Conservation (phyloP, 805 yeast species). For the Cyberlindnera euphorbiiphila region DNA sequence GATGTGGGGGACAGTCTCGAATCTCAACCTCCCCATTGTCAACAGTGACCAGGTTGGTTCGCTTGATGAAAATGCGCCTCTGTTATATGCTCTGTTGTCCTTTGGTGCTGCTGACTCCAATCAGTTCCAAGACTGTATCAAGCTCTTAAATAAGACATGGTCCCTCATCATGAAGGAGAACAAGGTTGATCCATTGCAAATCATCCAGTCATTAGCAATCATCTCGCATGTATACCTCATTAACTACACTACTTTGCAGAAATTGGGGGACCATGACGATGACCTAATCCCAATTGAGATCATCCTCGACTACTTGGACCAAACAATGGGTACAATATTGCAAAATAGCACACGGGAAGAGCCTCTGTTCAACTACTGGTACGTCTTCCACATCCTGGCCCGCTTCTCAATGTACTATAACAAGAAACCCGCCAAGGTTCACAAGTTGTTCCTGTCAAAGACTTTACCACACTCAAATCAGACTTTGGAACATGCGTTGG, state of each 20-base stretch:
- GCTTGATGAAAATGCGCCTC: conserved; percentile 33
- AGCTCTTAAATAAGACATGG: conserved; percentile 45
- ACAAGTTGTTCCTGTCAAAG: conserved; percentile 23
- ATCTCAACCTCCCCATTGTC: conserved; percentile 29
- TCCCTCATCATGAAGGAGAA: conserved; percentile 28
- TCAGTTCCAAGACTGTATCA: conserved; percentile 32
- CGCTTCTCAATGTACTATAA: conserved; percentile 37
- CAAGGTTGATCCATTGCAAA: conserved; percentile 24
- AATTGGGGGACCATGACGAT: conserved; percentile 18
- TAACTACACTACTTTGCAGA: conserved; percentile 25
- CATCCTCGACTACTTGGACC: conserved; percentile 46
- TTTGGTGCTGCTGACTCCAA: conserved; percentile 40
- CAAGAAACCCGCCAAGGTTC: conserved; percentile 39
- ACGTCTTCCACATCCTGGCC: conserved; percentile 44
- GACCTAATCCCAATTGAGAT: conserved; percentile 40
- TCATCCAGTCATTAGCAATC: conserved; percentile 43
- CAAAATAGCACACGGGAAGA: conserved; percentile 16
- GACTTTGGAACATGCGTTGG: conserved; percentile 9
- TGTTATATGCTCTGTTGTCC: conserved; percentile 42
- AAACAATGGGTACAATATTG: conserved; percentile 30
- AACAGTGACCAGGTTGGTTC: conserved; percentile 13
- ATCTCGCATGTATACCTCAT: conserved; percentile 41
- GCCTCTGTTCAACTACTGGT: conserved; percentile 37
- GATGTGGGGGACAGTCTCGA: conserved; percentile 27
- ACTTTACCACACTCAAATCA: conserved; percentile 3